Base-by-base conservation (phyloP, 2,329 filamentous ascomycete genomes). In the Madurella mycetomatis region DNA sequence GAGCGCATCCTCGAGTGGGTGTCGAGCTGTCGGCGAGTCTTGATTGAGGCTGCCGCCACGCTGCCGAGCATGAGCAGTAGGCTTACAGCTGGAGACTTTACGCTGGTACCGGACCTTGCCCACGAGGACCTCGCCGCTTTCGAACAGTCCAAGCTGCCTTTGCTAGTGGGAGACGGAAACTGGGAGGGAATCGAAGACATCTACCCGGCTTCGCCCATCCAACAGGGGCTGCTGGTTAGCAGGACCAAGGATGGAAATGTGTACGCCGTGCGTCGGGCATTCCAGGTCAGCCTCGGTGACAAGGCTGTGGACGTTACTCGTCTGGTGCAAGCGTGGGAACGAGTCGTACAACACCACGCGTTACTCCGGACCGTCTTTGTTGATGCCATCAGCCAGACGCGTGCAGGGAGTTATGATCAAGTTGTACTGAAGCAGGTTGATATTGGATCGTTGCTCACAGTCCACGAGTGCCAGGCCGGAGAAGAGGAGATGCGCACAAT, bases 1-100 rank as follows among this genome's bases (percentile, higher is more conserved):
- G 61, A 68, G 2, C 62, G 63, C 0, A 75, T 80, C 16, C 64
- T 65, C 9, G 39, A 62, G 15, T 79, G 76, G 77, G 68, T 79
- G 3, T 62, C 64, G 0, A 60, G 64, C 34, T 78, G 60, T 34
- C 54, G 49, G 17, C 39, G 16, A 2, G 41, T 53, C 1, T 32
- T 64, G 41, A 18, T n/a, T 1, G 51, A 61, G 25, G 60, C 57
- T 3, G 57, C 62, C 1, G 34, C 15, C 0, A 51, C 40, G 8
- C n/a, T 64, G 19, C 60, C 61, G 1, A 9, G n/a, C 1, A 7
- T 59, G 44, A 31, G 7, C 7, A 12, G 37, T 2, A 47, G 42
- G 13, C 41, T 54, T 7, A 62, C 55, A 4, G 44, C 47, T 2
- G 45, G 53, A 18, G 60, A 62, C 31, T 39, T 61, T 9, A 30